Percentiles rank a stretch among this genome's conserved stretches.
Evolutionary conservation across 768 basidiomycete genomes (phyloP).

Genomic region (Pisolithus microcarpus): DNA sequence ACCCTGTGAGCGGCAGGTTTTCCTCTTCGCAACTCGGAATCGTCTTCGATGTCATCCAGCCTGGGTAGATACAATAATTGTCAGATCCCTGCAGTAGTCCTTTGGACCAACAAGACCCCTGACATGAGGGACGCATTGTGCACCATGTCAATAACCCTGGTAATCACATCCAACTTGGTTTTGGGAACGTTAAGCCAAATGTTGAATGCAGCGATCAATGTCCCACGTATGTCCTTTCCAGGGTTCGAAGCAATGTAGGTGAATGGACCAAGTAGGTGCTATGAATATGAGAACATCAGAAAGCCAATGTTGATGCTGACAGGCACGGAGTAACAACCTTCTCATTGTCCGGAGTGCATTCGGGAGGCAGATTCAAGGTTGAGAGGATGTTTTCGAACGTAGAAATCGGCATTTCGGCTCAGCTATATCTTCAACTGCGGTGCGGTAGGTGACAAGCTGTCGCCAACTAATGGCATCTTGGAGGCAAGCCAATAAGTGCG

Average conservation of each 20-base stretch:
- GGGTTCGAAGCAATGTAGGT: conserved; percentile 76
- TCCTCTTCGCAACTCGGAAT: conserved; percentile 86
- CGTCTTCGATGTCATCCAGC: conserved; percentile 93
- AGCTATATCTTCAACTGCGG: too few species aligned
- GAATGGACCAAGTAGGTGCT: conserved; percentile 69
- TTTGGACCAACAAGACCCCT: conserved; percentile 16
- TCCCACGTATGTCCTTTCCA: conserved; percentile 88
- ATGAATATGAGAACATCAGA: too few species aligned
- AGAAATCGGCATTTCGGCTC: background rate
- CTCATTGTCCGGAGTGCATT: background rate
- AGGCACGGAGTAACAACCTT: too few species aligned
- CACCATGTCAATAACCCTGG: conserved; percentile 76
- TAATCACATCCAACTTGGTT: conserved; percentile 48
- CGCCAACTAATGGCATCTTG: too few species aligned
- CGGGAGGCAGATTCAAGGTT: background rate
- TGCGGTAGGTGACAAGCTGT: too few species aligned
- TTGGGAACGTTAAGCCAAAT: conserved; percentile 78
- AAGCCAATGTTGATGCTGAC: too few species aligned
- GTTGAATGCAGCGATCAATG: conserved; percentile 62
- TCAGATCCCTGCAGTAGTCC: background rate
- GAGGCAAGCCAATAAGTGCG: too few species aligned
- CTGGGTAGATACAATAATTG: conserved; percentile 32
- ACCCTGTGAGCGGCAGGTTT: conserved; percentile 90
- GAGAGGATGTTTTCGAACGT: background rate
- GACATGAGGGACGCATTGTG: conserved; percentile 91